Base-by-base conservation (phyloP, 2,329 filamentous ascomycete species). In the Aurifilum marmelostoma region DNA sequence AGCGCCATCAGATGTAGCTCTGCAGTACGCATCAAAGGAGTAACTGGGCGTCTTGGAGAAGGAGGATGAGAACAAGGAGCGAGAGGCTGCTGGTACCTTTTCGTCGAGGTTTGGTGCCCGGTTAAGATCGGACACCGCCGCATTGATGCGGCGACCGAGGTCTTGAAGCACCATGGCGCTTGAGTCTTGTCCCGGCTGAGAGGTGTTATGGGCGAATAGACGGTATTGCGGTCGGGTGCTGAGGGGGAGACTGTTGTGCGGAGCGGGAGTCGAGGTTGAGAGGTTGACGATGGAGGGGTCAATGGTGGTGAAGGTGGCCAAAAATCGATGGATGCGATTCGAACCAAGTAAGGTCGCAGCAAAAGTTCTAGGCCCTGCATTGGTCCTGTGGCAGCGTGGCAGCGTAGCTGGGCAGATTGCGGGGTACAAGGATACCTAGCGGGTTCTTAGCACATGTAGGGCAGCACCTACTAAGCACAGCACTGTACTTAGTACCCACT, bases 121-220 rank as follows among this genome's bases (percentile, higher is more conserved):
- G 70, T 95, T 97, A 76, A 98, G 87, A 83, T 97, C 95, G 72
- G 90, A 92, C 83, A 99, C 92, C 76, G 96, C 96, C 85, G 93
- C 89, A 83, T 97, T 98, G 81, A 99, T 98, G 83, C 96, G 96
- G 86, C 95, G 94, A 76, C 96, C 96, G 70, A 99, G 89, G 88
- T 99, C 96, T 89, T 97, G 94, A 78, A 99, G 92, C 87, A 99
- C 96, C 96, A 99, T 99, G 79, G 77, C 79, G 72, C 27, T 43
- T 60, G 66, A 39, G 41, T 29, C 29, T 61, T 47, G 12, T 18
- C 21, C n/a, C 2, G 37, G 41, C 39, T 6, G 8, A 27, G 39
- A 14, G 37, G 4, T 21, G 18, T 2, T 24, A 29, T 39, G 24
- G 16, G n/a, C 8, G 34, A 11, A 12, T 29, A 3, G 39, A 21